Percentiles rank a stretch among this genome's conserved stretches.
Evolutionary conservation across 2,329 filamentous ascomycete genomes (phyloP).

Genomic region (Neonectria coccinea): DNA sequence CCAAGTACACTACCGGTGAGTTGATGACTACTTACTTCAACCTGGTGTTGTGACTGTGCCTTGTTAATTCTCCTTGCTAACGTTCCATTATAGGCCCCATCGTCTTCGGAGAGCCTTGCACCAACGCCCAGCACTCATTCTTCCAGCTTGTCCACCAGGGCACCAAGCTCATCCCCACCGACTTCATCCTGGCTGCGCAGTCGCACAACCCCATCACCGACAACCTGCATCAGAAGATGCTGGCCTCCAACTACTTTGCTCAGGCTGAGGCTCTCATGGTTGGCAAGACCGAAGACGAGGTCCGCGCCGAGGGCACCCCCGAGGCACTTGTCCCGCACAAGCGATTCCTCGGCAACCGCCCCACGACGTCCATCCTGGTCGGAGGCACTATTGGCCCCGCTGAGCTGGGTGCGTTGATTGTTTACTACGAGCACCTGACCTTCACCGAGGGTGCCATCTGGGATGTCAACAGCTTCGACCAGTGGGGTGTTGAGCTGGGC

Average conservation of each 20-base stretch:
- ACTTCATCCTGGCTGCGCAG: conserved; percentile 96
- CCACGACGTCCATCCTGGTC: conserved; percentile 91
- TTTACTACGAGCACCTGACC: conserved; percentile 98
- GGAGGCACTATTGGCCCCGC: conserved; percentile 94
- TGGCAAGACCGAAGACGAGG: conserved; percentile 84
- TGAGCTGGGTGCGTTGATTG: conserved; percentile 93
- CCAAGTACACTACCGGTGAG: conserved; percentile 92
- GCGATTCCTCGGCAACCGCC: conserved; percentile 97
- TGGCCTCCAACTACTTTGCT: conserved; percentile 91
- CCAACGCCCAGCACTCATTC: conserved; percentile 99
- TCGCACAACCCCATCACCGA: conserved; percentile 95
- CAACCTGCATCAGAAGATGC: conserved; percentile 97
- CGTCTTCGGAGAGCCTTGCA: conserved; percentile 97
- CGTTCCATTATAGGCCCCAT: conserved; percentile 72
- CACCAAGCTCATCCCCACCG: conserved; percentile 97
- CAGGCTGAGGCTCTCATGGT: conserved; percentile 93
- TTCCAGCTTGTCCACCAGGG: conserved; percentile 99
- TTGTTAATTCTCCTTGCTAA: conserved; percentile 33
- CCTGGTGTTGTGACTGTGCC: not conserved
- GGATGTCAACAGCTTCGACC: conserved; percentile 99
- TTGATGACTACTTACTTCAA: not conserved
- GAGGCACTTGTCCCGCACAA: conserved; percentile 93
- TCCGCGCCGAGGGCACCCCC: conserved; percentile 79
- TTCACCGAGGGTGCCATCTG: conserved; percentile 98
- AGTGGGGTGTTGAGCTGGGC: conserved; percentile 99